These are phyloP conservation scores for Penicillium bovifimosum DNA, from an alignment of 495 filamentous ascomycete species.

Conservation along the genomic window DNA sequence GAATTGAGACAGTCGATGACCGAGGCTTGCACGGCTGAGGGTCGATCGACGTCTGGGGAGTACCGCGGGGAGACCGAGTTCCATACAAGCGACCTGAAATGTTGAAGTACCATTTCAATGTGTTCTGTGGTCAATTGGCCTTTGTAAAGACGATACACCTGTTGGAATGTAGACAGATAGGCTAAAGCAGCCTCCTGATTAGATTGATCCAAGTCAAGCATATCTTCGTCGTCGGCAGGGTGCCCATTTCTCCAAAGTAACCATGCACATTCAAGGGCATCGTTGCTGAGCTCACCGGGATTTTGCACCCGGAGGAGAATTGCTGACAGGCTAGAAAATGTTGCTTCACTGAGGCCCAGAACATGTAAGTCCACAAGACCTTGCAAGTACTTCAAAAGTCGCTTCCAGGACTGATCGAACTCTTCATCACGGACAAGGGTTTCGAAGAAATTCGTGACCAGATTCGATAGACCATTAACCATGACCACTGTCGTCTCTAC, in stretches of 20 bases:
- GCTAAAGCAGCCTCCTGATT: slow-evolving; percentile 76
- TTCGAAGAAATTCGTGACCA: slow-evolving; percentile 65
- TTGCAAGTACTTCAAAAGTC: slow-evolving; percentile 61
- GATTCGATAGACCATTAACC: slow-evolving; percentile 59
- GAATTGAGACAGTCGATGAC: slow-evolving; percentile 67
- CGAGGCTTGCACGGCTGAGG: slow-evolving; percentile 70
- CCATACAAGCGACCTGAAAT: slow-evolving; percentile 55
- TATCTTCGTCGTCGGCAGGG: slow-evolving; percentile 47
- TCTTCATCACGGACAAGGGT: slow-evolving; percentile 49
- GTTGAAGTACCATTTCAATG: slow-evolving; percentile 48
- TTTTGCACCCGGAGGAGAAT: slow-evolving; percentile 55
- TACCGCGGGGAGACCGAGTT: slow-evolving; percentile 73
- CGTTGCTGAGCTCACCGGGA: slow-evolving; percentile 46
- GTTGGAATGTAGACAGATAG: slow-evolving; percentile 69
- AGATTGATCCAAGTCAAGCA: slow-evolving; percentile 38
- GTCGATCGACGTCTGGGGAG: slow-evolving; percentile 75
- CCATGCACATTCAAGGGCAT: slow-evolving; percentile 62
- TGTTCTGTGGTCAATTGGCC: slow-evolving; percentile 53
- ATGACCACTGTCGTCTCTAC: slow-evolving; percentile 72
- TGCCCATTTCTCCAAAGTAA: slow-evolving; percentile 63
- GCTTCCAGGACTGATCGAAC: slow-evolving; percentile 62
- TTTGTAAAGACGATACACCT: slow-evolving; percentile 76
- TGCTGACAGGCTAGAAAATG: slow-evolving; percentile 60
- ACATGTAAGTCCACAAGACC: slow-evolving; percentile 52
- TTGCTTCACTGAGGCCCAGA: slow-evolving; percentile 65